phyloP scores from a whole-genome alignment of 345 rosid species.

The Salix brachista region DNA sequence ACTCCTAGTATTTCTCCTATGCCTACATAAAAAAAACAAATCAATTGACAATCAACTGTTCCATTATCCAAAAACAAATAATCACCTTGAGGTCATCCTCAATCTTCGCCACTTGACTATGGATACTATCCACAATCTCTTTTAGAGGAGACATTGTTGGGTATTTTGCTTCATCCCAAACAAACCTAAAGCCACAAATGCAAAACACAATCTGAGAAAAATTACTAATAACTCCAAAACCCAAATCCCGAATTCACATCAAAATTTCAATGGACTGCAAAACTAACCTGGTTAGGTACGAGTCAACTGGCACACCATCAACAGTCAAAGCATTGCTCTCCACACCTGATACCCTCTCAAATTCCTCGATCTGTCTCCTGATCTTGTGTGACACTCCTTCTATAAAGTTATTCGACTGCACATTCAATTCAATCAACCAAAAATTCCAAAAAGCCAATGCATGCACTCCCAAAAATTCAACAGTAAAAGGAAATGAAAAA shows the following conservation, averaged over 20 bases:
- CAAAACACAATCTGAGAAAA: not conserved
- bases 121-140: constrained; percentile 83
- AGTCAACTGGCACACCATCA: constrained; percentile 95
- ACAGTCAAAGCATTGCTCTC: constrained; percentile 87
- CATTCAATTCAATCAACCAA: not conserved
- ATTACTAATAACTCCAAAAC: not conserved
- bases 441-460: not conserved
- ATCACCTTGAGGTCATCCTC: constrained; percentile 99
- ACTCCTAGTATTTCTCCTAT: not conserved
- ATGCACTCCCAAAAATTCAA: not conserved
- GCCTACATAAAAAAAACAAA: not conserved
- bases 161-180: constrained; percentile 96
- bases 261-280: not conserved
- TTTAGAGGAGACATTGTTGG: constrained; percentile 89
- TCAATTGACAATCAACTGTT: not conserved
- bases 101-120: constrained; percentile 75
- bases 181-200: constrained; percentile 56
- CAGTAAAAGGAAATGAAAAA: not conserved
- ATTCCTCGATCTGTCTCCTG: constrained; percentile 96
- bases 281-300: constrained; percentile 87
- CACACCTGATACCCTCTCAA: constrained; percentile 77
- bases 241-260: not conserved
- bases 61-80: not conserved
- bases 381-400: constrained; percentile 95
- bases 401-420: constrained; percentile 82